These are phyloP conservation scores for Senna tora DNA, from an alignment of 306 rosid genomes.

Conservation along the genomic window DNA sequence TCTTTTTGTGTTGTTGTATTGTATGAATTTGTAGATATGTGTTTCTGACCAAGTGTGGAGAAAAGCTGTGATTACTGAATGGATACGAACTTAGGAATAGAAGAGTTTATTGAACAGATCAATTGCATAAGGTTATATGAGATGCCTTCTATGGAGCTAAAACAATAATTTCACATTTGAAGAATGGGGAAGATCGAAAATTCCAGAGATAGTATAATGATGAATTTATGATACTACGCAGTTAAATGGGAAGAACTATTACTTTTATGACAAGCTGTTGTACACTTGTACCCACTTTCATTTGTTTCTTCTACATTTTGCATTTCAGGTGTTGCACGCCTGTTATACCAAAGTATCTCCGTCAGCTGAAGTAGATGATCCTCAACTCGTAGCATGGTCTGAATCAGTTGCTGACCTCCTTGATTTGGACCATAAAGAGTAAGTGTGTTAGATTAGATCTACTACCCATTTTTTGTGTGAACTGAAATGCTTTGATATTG, in stretches of 20 bases:
- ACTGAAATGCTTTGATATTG: neutral
- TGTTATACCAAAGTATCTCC: constrained; percentile 82
- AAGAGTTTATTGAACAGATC: neutral
- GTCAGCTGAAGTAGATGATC: constrained; percentile 71
- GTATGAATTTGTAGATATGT: neutral
- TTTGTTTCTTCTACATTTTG: neutral
- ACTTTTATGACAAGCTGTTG: neutral
- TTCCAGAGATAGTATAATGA: neutral
- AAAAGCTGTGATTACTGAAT: constrained; percentile 4
- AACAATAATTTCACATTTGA: neutral
- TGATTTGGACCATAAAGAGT: constrained; percentile 86
- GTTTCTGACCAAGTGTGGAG: too few species aligned
- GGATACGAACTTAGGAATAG: constrained; percentile 7
- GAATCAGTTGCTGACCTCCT: constrained; percentile 71
- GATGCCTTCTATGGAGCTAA: neutral
- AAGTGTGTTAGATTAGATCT: constrained; percentile 34
- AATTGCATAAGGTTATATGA: neutral
- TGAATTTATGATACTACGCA: neutral
- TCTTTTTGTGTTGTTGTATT: neutral
- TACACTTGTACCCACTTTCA: neutral
- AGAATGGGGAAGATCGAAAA: neutral
- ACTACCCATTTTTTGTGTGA: constrained; percentile 2
- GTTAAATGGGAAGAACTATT: neutral
- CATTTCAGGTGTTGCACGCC: constrained; percentile 83
- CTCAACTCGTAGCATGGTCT: constrained; percentile 91